Percentiles rank a stretch among this genome's conserved stretches.
Evolutionary conservation across 192 early-diverging fungal genomes (phyloP).

Genomic region (Funneliformis geosporum): DNA sequence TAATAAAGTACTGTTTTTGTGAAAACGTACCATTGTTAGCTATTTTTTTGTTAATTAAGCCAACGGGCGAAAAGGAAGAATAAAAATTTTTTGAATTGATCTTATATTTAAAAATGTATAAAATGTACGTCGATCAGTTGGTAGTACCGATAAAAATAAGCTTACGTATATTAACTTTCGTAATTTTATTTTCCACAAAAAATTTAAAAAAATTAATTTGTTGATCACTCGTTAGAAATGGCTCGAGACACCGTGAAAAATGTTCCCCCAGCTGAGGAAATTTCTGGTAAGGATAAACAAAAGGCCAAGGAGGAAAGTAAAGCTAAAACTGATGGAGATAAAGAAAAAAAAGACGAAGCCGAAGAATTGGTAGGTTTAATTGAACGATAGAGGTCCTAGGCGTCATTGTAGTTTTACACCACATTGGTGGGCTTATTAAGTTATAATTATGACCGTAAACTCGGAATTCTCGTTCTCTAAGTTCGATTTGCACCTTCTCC

Average conservation of each 20-base stretch:
- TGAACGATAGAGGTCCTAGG: neutral
- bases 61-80: conserved; percentile 10
- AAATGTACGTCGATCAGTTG: neutral
- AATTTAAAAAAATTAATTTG: neutral
- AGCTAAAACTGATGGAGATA: conserved; percentile 13
- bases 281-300: conserved; percentile 16
- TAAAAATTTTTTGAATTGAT: conserved; percentile 6
- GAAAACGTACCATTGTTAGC: conserved; percentile 19
- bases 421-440: neutral
- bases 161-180: neutral
- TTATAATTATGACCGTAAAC: neutral
- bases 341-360: conserved; percentile 29
- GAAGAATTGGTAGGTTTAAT: conserved; percentile 32
- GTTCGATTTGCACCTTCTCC: neutral
- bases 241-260: conserved; percentile 13
- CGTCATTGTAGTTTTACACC: neutral
- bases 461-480: neutral
- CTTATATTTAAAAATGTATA: neutral
- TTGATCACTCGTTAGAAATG: conserved; percentile 9
- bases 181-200: neutral
- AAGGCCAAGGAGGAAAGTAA: conserved; percentile 20
- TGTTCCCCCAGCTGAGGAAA: conserved; percentile 8
- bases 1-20: neutral
- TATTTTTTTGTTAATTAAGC: neutral
- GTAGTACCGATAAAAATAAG: neutral